Evolutionary conservation across 169 alveolate species (phyloP), one percentile per base, ranked within the genome.

Genomic region (Plasmodium gaboni): DNA sequence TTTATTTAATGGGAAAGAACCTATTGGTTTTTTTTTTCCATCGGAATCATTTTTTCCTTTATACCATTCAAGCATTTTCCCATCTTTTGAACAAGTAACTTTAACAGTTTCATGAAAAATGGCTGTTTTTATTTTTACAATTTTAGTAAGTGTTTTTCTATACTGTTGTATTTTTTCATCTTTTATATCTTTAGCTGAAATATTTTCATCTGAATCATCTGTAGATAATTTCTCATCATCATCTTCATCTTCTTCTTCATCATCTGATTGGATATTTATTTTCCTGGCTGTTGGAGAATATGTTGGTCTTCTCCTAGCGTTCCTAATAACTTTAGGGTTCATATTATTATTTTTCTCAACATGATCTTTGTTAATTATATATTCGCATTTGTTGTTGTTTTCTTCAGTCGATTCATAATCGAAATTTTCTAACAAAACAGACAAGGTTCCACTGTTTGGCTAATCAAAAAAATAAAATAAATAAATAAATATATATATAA

Each of bases 11-110:
- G 92, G 69, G 50, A 85, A 73, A 26, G 93, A 92, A 0, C 88
- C 93, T n/a, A 88, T 92, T 4, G 92, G 94, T 61, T 88, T 74
- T 72, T 93, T 88, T 55, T 74, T 87, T 13, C 76, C 95, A 13
- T 89, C 92, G 17, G 73, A 93, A 51, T 93, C 93, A 55, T 88
- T 88, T 76, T 93, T 93, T 12, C 78, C 92, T 68, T 88, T 93
- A 73, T 88, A 93, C 95, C 95, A 88, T 64, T 93, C 95, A 17
- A 93, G 70, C 69, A 78, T 64, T 28, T 88, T 88, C 13, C 96
- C 96, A 64, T 93, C 96, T 69, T 91, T 92, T 53, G 94, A 89
- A 26, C 95, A 92, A 26, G 94, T 93, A 42, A 93, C 93, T 65
- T 80, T 73, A 83, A 93, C 95, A 76, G 91, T 88, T 78, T 88